A percentile compares a stretch with the other conserved stretches of the same genome.
Conservation (phyloP, 2,329 filamentous ascomycete species). For the Pyricularia sp. region DNA sequence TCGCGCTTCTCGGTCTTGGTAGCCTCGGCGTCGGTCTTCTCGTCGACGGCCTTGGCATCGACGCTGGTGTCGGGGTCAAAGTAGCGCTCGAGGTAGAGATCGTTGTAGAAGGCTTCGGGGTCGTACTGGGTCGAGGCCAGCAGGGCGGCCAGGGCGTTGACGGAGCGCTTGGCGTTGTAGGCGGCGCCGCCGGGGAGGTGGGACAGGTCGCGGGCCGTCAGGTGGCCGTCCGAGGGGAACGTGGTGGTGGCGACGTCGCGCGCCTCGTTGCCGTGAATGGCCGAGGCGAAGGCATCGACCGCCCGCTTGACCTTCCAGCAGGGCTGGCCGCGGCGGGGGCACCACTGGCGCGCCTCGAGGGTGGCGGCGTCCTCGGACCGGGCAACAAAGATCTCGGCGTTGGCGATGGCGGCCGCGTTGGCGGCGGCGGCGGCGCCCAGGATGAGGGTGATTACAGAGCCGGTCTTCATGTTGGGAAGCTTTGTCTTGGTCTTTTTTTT, state of each 20-base stretch:
- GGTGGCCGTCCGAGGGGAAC: conserved; percentile 2
- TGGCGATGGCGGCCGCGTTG: conserved; percentile 3
- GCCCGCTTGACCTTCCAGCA: conserved; percentile 14
- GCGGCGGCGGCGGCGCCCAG: conserved; percentile 10
- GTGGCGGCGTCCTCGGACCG: conserved; percentile 7
- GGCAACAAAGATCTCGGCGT: not conserved
- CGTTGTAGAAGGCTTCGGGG: conserved; percentile 12
- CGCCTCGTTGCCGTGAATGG: not conserved
- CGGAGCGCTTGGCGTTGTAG: conserved; percentile 11
- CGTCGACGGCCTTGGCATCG: not conserved
- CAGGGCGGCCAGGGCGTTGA: conserved; percentile 12
- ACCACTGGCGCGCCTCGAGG: conserved; percentile 7
- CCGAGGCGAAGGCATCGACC: conserved; percentile 9
- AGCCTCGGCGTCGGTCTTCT: conserved; percentile 2
- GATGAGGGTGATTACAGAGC: conserved; percentile 7
- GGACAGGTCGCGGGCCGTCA: conserved; percentile 10
- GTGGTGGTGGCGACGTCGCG: conserved; percentile 2
- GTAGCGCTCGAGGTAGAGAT: conserved; percentile 10
- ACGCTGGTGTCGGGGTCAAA: conserved; percentile 9
- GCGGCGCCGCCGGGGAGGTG: conserved; percentile 9
- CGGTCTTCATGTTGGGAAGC: conserved; percentile 10
- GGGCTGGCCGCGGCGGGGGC: conserved; percentile 9
- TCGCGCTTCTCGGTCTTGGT: conserved; percentile 2
- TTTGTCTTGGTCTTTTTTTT: not conserved
- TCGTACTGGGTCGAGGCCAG: conserved; percentile 13